A percentile compares a stretch with the other conserved stretches of the same genome.
phyloP scores from a whole-genome alignment of 1,284 basidiomycete genomes.

The Chalciporus sp. region DNA sequence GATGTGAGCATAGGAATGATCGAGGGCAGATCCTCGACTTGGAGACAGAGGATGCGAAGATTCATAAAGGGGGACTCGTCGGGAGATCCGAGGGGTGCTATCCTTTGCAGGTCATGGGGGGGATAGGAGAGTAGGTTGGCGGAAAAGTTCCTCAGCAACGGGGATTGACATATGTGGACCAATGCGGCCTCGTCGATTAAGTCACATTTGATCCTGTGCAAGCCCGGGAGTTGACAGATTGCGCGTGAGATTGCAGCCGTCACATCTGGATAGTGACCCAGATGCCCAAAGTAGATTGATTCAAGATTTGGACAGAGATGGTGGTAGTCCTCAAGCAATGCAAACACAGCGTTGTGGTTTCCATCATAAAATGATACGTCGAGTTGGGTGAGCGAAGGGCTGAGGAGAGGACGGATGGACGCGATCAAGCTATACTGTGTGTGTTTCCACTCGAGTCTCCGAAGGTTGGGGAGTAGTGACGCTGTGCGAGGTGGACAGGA shows the following conservation, averaged over 20 bases:
- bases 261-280: background rate
- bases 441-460: conserved; percentile 3
- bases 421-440: background rate
- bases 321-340: conserved; percentile 9
- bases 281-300: conserved; percentile 4
- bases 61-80: conserved; percentile 8
- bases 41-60: conserved; percentile 3
- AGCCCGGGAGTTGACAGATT: background rate
- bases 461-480: conserved; percentile 21
- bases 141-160: background rate
- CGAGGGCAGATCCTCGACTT: background rate
- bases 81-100: background rate
- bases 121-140: background rate
- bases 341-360: conserved; percentile 1
- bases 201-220: conserved; percentile 8
- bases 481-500: conserved; percentile 9
- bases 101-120: background rate
- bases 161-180: conserved; percentile 1
- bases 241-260: conserved; percentile 10
- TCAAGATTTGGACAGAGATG: conserved; percentile 13
- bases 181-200: conserved; percentile 2
- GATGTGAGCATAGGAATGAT: conserved; percentile 7
- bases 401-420: conserved; percentile 12
- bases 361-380: background rate
- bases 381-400: conserved; percentile 13